Base-by-base conservation (phyloP, 2,329 filamentous ascomycete species). In the Decorospora gaudefroyi region DNA sequence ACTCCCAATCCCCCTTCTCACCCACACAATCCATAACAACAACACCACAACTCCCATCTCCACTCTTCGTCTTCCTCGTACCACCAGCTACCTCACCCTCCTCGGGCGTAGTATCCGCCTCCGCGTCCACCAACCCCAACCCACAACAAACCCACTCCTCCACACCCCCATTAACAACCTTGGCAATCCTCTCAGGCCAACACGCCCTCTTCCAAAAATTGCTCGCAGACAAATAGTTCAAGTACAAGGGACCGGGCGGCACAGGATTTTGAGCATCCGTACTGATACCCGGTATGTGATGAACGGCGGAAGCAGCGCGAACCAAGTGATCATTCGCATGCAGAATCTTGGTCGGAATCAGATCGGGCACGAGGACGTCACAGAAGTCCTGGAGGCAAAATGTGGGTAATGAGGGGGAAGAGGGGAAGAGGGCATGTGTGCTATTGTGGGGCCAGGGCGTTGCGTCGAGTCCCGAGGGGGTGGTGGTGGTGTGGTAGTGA, bases 21-120 rank as follows among this genome's bases (percentile, higher is more conserved):
- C 93, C 93, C 36, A 96, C 91, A 88, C 88, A 96, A 71, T 99
- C 93, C 50, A 87, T 93, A 17, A 97, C 86, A 30, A 97, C 84
- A 46, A 97, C 83, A 3, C 93, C 93, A 1, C 91, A 95, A 4
- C 83, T 80, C 18, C 87, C 90, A 62, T 90, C 84, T 1, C 67
- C 67, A 6, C 16, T 31, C 34, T 54, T 51, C 16, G 30, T 86
- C 84, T 22, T 84, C 74, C 31, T 68, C 64, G 28, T 64, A 46
- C 6, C 30, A 21, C 49, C 45, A 11, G 28, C 50, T 7, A 34
- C 41, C 3, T 27, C 45, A 25, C 21, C 18, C 10, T 28, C 44
- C 33, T 59, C 51, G 42, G 63, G 54, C 49, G 54, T 42, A 8
- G 40, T 61, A 13, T 62, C 52, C 57, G 55, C 42, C 22, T 25